Evolutionary conservation across 768 basidiomycete species (phyloP), one percentile per base, ranked within the genome.

Genomic region (Trichaptum fuscoviolaceum): DNA sequence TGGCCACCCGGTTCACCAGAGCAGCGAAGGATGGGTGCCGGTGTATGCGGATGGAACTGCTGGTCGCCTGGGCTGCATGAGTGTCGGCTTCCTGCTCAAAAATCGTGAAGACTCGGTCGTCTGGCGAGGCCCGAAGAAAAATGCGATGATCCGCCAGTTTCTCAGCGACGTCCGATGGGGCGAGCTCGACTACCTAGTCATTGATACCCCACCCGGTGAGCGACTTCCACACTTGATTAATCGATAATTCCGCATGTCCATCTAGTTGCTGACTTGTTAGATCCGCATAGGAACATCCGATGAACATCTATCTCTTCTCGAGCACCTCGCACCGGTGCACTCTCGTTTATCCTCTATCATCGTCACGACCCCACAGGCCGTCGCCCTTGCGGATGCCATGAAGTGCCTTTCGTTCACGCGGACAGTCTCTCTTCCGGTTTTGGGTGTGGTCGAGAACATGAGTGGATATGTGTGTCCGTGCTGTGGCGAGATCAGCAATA

Each of bases 51-150:
- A 99, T 77, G 90, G 88, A 18, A 75, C 82, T 24, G 82, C 82
- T 58, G 87, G 87, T 27, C 80, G 95, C 70, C 75, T 99, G 67
- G 90, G 89, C 15, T 95, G 93, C 76, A 99, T 99, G 97, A 95
- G 92, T 73, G 95, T 99, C 9, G 97, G 95, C 1, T 98, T 99
- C 76, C 79, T 99, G 70, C 77, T 99, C 71, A 93, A 93, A 80
- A 90, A 89, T 73, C 89, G 88, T 73, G 90, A 88, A 24, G 96
- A 99, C 74, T 93, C 93, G 20, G 95, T 99, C 60, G 93, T 99
- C 1, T 99, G 97, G 97, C 81, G 97, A 73, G 97, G 97, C 0
- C 97, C 97, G 62, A 99, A 97, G 83, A 98, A 97, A 83, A 96
- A 96, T 71, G 96, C 91, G 66, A 97, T 97, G 95, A 96, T 98